A percentile compares a stretch with the other conserved stretches of the same genome.
Evolutionary conservation across 768 basidiomycete species (phyloP).

Genomic region (Collybiopsis luxurians): DNA sequence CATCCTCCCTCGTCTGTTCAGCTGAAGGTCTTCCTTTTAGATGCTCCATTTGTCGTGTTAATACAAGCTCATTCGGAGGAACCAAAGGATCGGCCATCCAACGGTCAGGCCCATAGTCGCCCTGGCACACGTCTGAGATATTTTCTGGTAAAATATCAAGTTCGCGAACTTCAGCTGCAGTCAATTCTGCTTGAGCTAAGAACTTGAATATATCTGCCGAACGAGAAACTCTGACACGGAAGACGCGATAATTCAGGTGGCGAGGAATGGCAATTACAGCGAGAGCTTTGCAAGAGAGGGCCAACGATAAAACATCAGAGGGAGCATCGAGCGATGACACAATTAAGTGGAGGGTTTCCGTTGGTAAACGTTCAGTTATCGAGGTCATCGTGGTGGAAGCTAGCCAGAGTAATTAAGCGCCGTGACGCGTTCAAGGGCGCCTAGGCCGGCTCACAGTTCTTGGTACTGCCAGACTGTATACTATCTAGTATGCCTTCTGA

Average conservation of each 20-base stretch:
- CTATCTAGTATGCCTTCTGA: too few relatives aligned
- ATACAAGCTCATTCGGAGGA: not conserved
- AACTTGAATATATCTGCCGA: too few relatives aligned
- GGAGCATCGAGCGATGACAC: not conserved
- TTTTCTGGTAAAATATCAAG: conserved; percentile 1
- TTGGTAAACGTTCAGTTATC: not conserved
- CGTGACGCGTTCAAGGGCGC: too few relatives aligned
- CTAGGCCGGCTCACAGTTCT: too few relatives aligned
- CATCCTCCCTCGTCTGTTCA: not conserved
- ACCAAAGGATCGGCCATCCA: conserved; percentile 2
- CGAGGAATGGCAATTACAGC: not conserved
- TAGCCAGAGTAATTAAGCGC: too few relatives aligned
- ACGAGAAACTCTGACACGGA: not conserved
- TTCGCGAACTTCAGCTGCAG: not conserved
- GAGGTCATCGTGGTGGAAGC: not conserved
- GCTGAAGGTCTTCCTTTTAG: not conserved
- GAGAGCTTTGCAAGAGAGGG: not conserved
- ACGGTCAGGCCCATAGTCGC: not conserved
- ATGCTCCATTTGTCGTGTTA: not conserved
- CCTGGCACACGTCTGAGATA: not conserved
- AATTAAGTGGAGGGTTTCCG: not conserved
- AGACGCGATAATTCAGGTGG: not conserved
- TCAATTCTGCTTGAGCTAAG: not conserved
- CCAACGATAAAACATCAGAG: not conserved
- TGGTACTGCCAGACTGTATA: too few relatives aligned